Percentiles rank a stretch among this genome's conserved stretches.
Evolutionary conservation across 768 basidiomycete genomes (phyloP).

Genomic region (Cantharellus anzutake): DNA sequence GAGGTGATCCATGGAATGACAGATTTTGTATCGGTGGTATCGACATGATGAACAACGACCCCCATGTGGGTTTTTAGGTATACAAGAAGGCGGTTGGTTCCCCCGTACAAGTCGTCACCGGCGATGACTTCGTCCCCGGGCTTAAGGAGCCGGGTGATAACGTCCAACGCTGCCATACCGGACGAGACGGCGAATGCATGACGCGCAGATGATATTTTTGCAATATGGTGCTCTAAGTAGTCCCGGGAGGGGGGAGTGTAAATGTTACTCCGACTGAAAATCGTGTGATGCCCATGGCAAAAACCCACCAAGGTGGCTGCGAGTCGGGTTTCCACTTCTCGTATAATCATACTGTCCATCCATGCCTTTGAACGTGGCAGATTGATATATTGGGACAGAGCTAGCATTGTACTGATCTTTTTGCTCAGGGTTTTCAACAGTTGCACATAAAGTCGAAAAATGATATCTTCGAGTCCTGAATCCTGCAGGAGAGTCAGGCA

Average conservation of each 20-base stretch:
- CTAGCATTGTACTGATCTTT: constrained; percentile 94
- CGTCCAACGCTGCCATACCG: constrained; percentile 95
- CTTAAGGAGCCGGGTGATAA: constrained; percentile 83
- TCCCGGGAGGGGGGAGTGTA: background rate
- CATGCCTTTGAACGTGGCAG: constrained; percentile 93
- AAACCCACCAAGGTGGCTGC: constrained; percentile 72
- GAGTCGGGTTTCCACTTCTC: constrained; percentile 89
- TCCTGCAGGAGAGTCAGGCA: constrained; percentile 8
- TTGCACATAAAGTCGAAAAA: constrained; percentile 83
- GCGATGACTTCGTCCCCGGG: constrained; percentile 93
- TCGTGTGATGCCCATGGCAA: background rate
- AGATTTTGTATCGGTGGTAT: constrained; percentile 59
- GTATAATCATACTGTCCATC: constrained; percentile 83
- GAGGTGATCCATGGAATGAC: constrained; percentile 45
- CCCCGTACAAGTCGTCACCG: constrained; percentile 94
- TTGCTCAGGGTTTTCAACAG: constrained; percentile 75
- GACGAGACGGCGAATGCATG: constrained; percentile 89
- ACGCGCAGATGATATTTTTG: constrained; percentile 83
- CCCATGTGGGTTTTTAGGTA: constrained; percentile 80
- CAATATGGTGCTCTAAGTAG: constrained; percentile 76
- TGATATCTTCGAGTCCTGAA: constrained; percentile 37
- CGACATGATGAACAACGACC: constrained; percentile 80
- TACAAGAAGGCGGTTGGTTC: constrained; percentile 83
- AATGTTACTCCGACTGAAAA: background rate
- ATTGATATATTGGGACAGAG: constrained; percentile 94